Evolutionary conservation across 495 filamentous ascomycete genomes (phyloP), one percentile per base, ranked within the genome.

Genomic region (Penicillium paxilli): DNA sequence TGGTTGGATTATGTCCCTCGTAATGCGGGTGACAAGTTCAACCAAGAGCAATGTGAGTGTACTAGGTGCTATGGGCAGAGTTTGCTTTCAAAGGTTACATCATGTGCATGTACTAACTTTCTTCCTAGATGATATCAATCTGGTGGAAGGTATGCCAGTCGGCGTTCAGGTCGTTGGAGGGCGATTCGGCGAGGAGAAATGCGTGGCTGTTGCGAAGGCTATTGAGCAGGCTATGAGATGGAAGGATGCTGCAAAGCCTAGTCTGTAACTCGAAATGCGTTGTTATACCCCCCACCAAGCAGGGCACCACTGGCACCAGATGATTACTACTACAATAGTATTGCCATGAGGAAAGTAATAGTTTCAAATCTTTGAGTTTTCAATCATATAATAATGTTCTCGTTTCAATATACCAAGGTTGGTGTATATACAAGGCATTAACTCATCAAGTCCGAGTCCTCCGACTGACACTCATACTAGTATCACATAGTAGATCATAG

Each of bases 121-220:
- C 35, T 21, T 3, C 12, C 0, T 35, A 76, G 73, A 74, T 67
- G 73, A 79, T 59, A 59, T 76, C 3, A 61, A 78, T 19, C 42
- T 78, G 5, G 74, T 79, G 16, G 67, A 80, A 51, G 75, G 67
- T 54, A 80, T 82, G 62, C 83, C 81, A 16, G 69, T 84, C 19
- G 74, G 76, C 7, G 59, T 84, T 45, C 83, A 85, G 64, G 65
- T 83, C 59, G 75, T 85, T 14, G 78, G 73, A 2, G 65, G 77
- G 17, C 71, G 67, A 49, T 79, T 66, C 49, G 73, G 71, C 5
- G 78, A 80, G 44, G 78, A 81, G 56, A 79, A 66, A 51, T 71
- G 73, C 28, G 67, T 79, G 54, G 69, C 73, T 14, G 73, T 77
- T 37, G 76, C 71, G 1, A 76, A 76, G 62, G 71, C 61, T 0